A percentile compares a stretch with the other conserved stretches of the same genome.
Conservation (phyloP, 2,329 filamentous ascomycete species). For the Xylaria sp. region DNA sequence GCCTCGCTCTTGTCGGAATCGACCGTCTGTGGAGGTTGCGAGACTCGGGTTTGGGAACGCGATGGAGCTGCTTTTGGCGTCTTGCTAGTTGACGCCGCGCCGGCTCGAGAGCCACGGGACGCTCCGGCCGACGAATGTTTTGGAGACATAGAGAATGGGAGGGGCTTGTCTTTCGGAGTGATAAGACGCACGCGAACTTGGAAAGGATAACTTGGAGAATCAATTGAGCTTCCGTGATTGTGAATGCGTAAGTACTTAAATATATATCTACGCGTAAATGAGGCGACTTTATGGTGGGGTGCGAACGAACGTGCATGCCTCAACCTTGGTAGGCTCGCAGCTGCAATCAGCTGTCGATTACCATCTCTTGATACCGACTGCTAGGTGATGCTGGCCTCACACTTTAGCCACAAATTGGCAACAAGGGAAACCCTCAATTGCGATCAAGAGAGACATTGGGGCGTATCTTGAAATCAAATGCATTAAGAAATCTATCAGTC, state of each 20-base stretch:
- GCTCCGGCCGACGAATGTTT: slow-evolving; percentile 45
- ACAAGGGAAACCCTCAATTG: no score
- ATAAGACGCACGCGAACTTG: no score
- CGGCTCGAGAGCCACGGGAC: slow-evolving; percentile 42
- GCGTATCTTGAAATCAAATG: slow-evolving; percentile 28
- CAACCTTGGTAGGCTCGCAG: no score
- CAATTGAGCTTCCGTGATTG: no score
- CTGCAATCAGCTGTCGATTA: background rate
- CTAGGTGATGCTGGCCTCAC: no score
- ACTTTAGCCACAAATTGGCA: no score
- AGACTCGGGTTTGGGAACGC: slow-evolving; percentile 16
- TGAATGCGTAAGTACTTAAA: no score
- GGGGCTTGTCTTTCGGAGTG: background rate
- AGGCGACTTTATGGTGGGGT: background rate
- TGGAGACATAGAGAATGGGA: slow-evolving; percentile 47
- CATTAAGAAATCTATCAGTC: slow-evolving; percentile 44
- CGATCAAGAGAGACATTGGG: slow-evolving; percentile 1
- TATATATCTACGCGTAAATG: no score
- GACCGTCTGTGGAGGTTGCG: slow-evolving; percentile 18
- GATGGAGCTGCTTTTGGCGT: slow-evolving; percentile 25
- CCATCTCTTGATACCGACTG: no score
- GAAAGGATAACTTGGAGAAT: background rate
- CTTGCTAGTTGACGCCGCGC: slow-evolving; percentile 20
- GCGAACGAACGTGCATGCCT: background rate
- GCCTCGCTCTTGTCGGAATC: slow-evolving; percentile 29